A percentile compares a stretch with the other conserved stretches of the same genome.
phyloP scores from a whole-genome alignment of 768 basidiomycete species.

The Auricularia cornea region DNA sequence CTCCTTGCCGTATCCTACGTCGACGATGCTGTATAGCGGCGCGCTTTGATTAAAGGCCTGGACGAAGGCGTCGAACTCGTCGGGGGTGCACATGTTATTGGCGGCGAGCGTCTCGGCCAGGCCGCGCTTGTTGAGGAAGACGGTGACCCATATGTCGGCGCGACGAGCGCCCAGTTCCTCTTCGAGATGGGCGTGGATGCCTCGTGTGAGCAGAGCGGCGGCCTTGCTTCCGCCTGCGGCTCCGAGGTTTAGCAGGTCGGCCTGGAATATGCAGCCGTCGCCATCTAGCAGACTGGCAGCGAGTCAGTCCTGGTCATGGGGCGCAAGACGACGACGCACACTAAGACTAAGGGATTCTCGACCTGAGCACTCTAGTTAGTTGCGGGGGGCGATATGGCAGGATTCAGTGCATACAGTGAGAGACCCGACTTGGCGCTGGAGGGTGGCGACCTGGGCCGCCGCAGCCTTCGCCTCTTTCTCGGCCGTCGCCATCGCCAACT shows the following conservation, averaged over 20 bases:
- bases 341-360: constrained; percentile 35
- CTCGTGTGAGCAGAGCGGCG: constrained; percentile 59
- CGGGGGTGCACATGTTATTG: constrained; percentile 8
- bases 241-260: constrained; percentile 50
- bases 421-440: constrained; percentile 56
- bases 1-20: constrained; percentile 65
- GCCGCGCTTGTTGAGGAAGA: constrained; percentile 60
- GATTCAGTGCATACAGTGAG: constrained; percentile 13
- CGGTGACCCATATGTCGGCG: constrained; percentile 66
- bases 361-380: constrained; percentile 29
- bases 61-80: constrained; percentile 54
- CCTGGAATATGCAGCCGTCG: constrained; percentile 58
- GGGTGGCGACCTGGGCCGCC: constrained; percentile 56
- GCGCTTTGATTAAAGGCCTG: constrained; percentile 63
- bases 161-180: constrained; percentile 54
- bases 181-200: constrained; percentile 59
- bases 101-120: constrained; percentile 32
- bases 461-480: constrained; percentile 58
- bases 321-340: neutral
- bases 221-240: constrained; percentile 53
- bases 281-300: constrained; percentile 71
- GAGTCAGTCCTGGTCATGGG: constrained; percentile 20
- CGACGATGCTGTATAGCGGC: constrained; percentile 58
- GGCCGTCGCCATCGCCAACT: constrained; percentile 51
- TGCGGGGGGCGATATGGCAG: constrained; percentile 2